A percentile compares a stretch with the other conserved stretches of the same genome.
Evolutionary conservation across 2,329 filamentous ascomycete species (phyloP).

Genomic region (Alternaria viburni): DNA sequence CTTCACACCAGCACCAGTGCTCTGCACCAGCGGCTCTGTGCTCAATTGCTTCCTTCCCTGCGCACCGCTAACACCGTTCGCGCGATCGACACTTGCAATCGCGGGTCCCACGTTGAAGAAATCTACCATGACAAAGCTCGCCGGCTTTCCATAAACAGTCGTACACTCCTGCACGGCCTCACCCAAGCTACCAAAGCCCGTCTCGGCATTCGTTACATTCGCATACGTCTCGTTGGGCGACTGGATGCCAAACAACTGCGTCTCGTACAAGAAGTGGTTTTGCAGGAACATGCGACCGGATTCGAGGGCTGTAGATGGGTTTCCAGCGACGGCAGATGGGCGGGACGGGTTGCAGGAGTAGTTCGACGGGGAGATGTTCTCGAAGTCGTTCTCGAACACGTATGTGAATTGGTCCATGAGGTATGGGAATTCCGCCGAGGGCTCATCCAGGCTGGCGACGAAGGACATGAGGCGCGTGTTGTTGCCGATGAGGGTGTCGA

Average conservation of each 20-base stretch:
- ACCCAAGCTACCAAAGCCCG: slow-evolving; percentile 62
- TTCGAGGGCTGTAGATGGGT: slow-evolving; percentile 58
- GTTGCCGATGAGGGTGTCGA: slow-evolving; percentile 70
- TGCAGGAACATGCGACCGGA: slow-evolving; percentile 71
- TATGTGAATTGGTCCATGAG: slow-evolving; percentile 68
- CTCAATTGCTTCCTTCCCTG: slow-evolving; percentile 34
- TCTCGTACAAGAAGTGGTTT: slow-evolving; percentile 80
- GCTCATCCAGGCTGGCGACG: slow-evolving; percentile 59
- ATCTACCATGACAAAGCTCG: slow-evolving; percentile 80
- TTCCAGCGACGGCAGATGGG: slow-evolving; percentile 58
- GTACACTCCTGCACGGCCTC: slow-evolving; percentile 44
- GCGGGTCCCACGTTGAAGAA: slow-evolving; percentile 77
- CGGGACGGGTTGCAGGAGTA: slow-evolving; percentile 78
- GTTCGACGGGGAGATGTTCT: slow-evolving; percentile 65
- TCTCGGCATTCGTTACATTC: slow-evolving; percentile 69
- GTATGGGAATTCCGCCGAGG: slow-evolving; percentile 57
- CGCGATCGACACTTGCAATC: slow-evolving; percentile 71
- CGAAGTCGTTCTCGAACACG: slow-evolving; percentile 76
- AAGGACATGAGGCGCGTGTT: slow-evolving; percentile 73
- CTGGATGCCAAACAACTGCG: slow-evolving; percentile 51
- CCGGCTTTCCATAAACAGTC: slow-evolving; percentile 67
- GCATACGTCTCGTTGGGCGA: slow-evolving; percentile 57
- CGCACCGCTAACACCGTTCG: slow-evolving; percentile 64
- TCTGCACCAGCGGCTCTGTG: slow-evolving; percentile 22
- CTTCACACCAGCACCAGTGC: slow-evolving; percentile 21